phyloP scores from a whole-genome alignment of 495 filamentous ascomycete genomes.

The Neurospora tetrasperma region DNA sequence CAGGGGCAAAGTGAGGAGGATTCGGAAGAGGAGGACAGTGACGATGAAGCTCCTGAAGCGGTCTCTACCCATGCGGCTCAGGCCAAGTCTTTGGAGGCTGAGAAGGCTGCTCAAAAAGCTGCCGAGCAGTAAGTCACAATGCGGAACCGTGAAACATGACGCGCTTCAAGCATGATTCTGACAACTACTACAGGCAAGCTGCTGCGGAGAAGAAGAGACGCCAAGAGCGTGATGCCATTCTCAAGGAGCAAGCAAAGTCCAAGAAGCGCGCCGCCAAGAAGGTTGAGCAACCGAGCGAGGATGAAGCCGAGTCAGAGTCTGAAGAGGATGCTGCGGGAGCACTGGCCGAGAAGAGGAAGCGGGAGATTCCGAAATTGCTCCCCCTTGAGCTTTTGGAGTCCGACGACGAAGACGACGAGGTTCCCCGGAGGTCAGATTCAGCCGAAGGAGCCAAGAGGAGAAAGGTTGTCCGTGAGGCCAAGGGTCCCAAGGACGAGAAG shows the following conservation, averaged over 20 bases:
- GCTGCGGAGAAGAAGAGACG: conserved; percentile 34
- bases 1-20: conserved; percentile 8
- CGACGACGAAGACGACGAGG: conserved; percentile 27
- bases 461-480: conserved; percentile 23
- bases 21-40: conserved; percentile 25
- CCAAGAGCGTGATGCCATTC: conserved; percentile 34
- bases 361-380: conserved; percentile 27
- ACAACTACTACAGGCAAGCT: conserved; percentile 23
- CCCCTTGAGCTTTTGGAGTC: conserved; percentile 40
- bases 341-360: conserved; percentile 18
- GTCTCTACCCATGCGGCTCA: conserved; percentile 31
- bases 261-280: conserved; percentile 20
- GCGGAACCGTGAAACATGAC: neutral
- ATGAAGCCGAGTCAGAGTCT: conserved; percentile 9
- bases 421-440: conserved; percentile 8
- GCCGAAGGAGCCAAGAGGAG: conserved; percentile 23
- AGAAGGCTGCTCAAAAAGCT: conserved; percentile 28
- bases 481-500: conserved; percentile 24
- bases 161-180: neutral
- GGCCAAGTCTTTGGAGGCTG: conserved; percentile 24
- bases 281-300: neutral
- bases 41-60: conserved; percentile 37
- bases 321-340: conserved; percentile 11
- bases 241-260: conserved; percentile 36
- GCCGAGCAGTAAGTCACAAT: conserved; percentile 27